Evolutionary conservation across 177 flowering plant genomes (phyloP).

Genomic region (Telopea speciosissima): DNA sequence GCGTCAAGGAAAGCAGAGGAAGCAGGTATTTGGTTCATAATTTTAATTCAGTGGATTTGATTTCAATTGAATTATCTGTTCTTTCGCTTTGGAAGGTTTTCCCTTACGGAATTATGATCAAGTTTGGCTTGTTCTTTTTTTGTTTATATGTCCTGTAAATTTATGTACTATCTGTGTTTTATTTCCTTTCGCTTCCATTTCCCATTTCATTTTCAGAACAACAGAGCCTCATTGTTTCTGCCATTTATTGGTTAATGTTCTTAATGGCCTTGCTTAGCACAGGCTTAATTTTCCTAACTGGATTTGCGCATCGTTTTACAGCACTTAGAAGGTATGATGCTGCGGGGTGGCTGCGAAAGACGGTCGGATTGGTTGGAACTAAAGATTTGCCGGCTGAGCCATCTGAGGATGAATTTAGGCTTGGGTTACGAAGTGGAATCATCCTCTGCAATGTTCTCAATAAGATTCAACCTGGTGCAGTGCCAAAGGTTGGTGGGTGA

Average conservation of each 20-base stretch:
- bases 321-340: conserved; percentile 62
- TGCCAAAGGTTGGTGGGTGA: conserved; percentile 54
- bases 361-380: conserved; percentile 52
- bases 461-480: conserved; percentile 80
- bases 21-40: conserved; percentile 35
- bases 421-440: conserved; percentile 79
- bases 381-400: conserved; percentile 86
- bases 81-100: too few species aligned
- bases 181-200: too few species aligned
- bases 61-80: too few species aligned
- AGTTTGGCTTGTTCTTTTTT: too few species aligned
- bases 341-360: conserved; percentile 57
- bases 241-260: not conserved
- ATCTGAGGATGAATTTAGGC: conserved; percentile 84
- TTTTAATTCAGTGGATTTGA: too few species aligned
- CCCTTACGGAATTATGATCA: too few species aligned
- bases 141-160: too few species aligned
- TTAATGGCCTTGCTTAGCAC: not conserved
- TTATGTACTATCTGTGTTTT: too few species aligned
- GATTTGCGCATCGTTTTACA: conserved; percentile 11
- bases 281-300: too few species aligned
- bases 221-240: too few species aligned
- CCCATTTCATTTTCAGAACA: too few species aligned
- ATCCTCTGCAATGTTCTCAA: conserved; percentile 84
- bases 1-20: conserved; percentile 68